phyloP scores from a whole-genome alignment of 257 asterid genomes.

The Verbena officinalis region DNA sequence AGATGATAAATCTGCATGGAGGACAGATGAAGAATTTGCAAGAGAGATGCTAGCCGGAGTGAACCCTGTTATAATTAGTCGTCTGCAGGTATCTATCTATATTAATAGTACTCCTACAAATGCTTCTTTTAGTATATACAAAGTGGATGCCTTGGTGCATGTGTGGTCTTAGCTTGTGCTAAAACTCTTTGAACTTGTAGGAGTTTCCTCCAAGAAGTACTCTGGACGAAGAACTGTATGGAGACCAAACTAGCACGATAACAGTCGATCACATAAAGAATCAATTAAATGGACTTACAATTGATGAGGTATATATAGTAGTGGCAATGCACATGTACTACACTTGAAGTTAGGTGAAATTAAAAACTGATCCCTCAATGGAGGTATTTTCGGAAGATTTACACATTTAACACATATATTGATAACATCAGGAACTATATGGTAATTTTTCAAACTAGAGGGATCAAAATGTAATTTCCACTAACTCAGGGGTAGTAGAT shows the following conservation, averaged over 20 bases:
- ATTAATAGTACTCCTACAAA: neutral
- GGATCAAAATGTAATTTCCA: too few species aligned
- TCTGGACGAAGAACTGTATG: slow-evolving; percentile 48
- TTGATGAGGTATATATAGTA: slow-evolving; percentile 41
- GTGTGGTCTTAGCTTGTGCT: too few species aligned
- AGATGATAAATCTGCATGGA: slow-evolving; percentile 70
- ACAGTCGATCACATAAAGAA: slow-evolving; percentile 40
- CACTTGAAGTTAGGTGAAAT: too few species aligned
- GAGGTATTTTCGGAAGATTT: too few species aligned
- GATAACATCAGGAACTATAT: too few species aligned
- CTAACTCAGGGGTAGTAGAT: too few species aligned
- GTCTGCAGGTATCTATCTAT: slow-evolving; percentile 47
- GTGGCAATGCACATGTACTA: too few species aligned
- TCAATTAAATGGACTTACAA: slow-evolving; percentile 43
- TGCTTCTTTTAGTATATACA: neutral
- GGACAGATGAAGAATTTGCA: slow-evolving; percentile 72
- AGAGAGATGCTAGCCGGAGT: slow-evolving; percentile 74
- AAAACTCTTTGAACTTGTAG: too few species aligned
- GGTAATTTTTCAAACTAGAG: too few species aligned
- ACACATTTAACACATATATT: too few species aligned
- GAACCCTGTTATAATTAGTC: slow-evolving; percentile 58
- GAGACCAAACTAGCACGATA: slow-evolving; percentile 50
- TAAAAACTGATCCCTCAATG: too few species aligned
- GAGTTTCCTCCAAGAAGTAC: slow-evolving; percentile 62
- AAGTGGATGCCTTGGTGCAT: too few species aligned